Percentiles rank a stretch among this genome's conserved stretches.
Evolutionary conservation across 495 filamentous ascomycete species (phyloP).

Genomic region (Geopyxis carbonaria): DNA sequence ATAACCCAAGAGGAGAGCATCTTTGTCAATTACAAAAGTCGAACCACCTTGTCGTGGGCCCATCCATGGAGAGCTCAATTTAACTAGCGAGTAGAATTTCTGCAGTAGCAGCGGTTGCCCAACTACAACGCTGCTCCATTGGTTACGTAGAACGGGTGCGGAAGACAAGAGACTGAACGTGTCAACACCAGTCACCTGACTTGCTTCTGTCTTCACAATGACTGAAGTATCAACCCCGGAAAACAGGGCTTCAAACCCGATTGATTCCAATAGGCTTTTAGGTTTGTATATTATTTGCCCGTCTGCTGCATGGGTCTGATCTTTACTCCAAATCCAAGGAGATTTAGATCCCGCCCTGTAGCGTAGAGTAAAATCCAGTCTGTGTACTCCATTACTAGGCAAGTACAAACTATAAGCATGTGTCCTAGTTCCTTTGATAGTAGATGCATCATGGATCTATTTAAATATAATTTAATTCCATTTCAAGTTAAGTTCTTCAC

Average conservation of each 20-base stretch:
- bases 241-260: conserved; percentile 13
- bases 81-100: conserved; percentile 18
- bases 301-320: conserved; percentile 13
- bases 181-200: conserved; percentile 15
- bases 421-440: conserved; percentile 2
- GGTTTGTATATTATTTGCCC: conserved; percentile 13
- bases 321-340: conserved; percentile 21
- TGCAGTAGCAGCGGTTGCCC: conserved; percentile 12
- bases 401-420: conserved; percentile 13
- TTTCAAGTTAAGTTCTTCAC: too few relatives aligned
- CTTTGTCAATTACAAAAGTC: conserved; percentile 48
- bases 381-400: background rate
- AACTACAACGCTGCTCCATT: conserved; percentile 5
- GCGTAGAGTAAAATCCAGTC: conserved; percentile 20
- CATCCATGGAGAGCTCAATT: conserved; percentile 47
- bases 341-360: conserved; percentile 5
- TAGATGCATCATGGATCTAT: conserved; percentile 1
- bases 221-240: conserved; percentile 11
- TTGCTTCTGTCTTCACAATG: conserved; percentile 3
- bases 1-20: conserved; percentile 69
- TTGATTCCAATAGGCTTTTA: background rate
- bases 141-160: conserved; percentile 9
- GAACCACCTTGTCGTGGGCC: conserved; percentile 66
- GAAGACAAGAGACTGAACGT: conserved; percentile 14
- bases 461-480: background rate